These are phyloP conservation scores for Allium sativum DNA, from an alignment of 106 monocot species.

Conservation along the genomic window DNA sequence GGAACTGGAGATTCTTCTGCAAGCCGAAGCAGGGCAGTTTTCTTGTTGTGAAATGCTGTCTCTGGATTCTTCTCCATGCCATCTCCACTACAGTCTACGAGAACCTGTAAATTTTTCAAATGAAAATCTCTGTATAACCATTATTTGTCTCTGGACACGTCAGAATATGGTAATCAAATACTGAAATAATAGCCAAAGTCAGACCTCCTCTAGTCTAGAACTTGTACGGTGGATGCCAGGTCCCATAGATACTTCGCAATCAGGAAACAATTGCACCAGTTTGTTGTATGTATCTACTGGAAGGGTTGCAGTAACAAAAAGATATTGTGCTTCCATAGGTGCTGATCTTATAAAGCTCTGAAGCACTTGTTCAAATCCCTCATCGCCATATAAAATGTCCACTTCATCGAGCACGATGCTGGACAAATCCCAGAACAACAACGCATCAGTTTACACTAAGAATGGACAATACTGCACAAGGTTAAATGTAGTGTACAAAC, in stretches of 20 bases:
- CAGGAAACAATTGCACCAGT: slow-evolving; percentile 81
- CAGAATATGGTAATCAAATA: too few species aligned
- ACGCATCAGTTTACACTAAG: slow-evolving; percentile 10
- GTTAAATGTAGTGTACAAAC: too few species aligned
- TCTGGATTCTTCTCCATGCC: slow-evolving; percentile 77
- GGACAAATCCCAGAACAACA: slow-evolving; percentile 4
- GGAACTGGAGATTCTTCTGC: slow-evolving; percentile 58
- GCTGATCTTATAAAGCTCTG: slow-evolving; percentile 52
- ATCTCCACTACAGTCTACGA: slow-evolving; percentile 88
- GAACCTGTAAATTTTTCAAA: slow-evolving; percentile 33
- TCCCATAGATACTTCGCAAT: slow-evolving; percentile 77
- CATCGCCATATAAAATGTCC: slow-evolving; percentile 80
- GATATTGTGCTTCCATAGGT: slow-evolving; percentile 63
- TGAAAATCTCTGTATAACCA: background rate
- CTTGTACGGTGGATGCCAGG: slow-evolving; percentile 94
- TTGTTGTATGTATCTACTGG: slow-evolving; percentile 92
- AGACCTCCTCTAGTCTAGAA: slow-evolving; percentile 90
- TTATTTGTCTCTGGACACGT: too few species aligned
- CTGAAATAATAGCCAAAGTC: background rate
- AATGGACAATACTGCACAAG: background rate
- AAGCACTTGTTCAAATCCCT: slow-evolving; percentile 77
- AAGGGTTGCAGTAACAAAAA: slow-evolving; percentile 94
- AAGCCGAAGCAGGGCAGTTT: slow-evolving; percentile 61
- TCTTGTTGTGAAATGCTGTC: slow-evolving; percentile 89
- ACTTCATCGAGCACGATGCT: slow-evolving; percentile 95